These are phyloP conservation scores for Aspergillus ochraceoroseus DNA, from an alignment of 2,329 filamentous ascomycete genomes.

Conservation along the genomic window DNA sequence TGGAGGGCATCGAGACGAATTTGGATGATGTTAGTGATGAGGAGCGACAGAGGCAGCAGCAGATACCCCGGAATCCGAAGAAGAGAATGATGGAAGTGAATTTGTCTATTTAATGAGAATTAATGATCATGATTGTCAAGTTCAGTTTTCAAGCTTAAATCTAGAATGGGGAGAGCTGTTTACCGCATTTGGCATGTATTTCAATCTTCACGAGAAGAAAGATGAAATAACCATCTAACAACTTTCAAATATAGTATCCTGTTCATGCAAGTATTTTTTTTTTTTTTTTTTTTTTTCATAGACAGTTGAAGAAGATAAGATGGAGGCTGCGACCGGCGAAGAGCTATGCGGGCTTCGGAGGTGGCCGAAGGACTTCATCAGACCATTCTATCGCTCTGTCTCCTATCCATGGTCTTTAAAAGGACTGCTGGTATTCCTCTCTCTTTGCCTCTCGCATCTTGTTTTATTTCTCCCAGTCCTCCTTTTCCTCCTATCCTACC, in stretches of 20 bases:
- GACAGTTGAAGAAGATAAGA: too few species aligned
- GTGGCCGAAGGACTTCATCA: slow-evolving; percentile 31
- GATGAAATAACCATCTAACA: too few species aligned
- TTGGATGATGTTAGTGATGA: slow-evolving; percentile 39
- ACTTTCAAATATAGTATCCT: too few species aligned
- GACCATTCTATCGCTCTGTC: slow-evolving; percentile 17
- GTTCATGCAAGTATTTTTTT: too few species aligned
- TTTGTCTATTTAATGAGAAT: slow-evolving; percentile 7
- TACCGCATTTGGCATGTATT: too few species aligned
- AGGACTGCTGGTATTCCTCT: slow-evolving; percentile 5
- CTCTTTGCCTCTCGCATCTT: neutral
- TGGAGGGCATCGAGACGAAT: slow-evolving; percentile 32
- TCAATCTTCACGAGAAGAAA: too few species aligned
- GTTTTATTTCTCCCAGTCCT: neutral
- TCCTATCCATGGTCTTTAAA: slow-evolving; percentile 13
- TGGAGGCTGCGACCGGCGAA: slow-evolving; percentile 25
- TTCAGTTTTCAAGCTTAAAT: too few species aligned
- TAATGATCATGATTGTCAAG: too few species aligned
- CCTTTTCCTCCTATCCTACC: slow-evolving; percentile 3
- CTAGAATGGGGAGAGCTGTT: too few species aligned
- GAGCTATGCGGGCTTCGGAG: slow-evolving; percentile 36
- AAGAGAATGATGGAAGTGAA: slow-evolving; percentile 46
- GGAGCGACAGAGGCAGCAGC: slow-evolving; percentile 37
- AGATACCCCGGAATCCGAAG: slow-evolving; percentile 42
- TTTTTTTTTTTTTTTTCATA: too few species aligned